A percentile compares a stretch with the other conserved stretches of the same genome.
Evolutionary conservation across 1,284 basidiomycete genomes (phyloP).

Genomic region (Leccinum insigne): DNA sequence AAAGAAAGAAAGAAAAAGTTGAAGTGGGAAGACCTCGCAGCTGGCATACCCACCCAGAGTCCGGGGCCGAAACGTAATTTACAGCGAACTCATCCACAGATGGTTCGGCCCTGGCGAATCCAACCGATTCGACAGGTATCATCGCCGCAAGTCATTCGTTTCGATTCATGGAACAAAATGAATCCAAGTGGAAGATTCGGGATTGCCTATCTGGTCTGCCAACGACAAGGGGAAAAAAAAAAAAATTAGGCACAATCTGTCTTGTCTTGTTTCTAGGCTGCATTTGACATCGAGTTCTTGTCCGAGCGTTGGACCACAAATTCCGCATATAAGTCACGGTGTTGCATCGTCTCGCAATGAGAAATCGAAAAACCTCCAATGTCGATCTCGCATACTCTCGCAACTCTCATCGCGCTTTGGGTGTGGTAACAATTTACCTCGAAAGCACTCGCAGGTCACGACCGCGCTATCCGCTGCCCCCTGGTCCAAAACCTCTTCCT

Average conservation of each 20-base stretch:
- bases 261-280: conserved; percentile 12
- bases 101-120: neutral
- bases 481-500: conserved; percentile 34
- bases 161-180: conserved; percentile 2
- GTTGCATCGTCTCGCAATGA: conserved; percentile 2
- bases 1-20: too few relatives aligned
- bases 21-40: too few relatives aligned
- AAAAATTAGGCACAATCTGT: neutral
- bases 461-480: conserved; percentile 24
- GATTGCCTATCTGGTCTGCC: conserved; percentile 1
- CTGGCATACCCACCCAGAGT: neutral
- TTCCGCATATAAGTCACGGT: conserved; percentile 20
- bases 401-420: conserved; percentile 26
- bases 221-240: conserved; percentile 14
- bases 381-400: conserved; percentile 16
- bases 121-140: neutral
- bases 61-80: neutral
- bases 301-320: conserved; percentile 13
- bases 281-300: conserved; percentile 12
- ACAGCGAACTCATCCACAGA: neutral
- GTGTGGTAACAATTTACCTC: conserved; percentile 22
- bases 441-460: conserved; percentile 14
- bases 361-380: conserved; percentile 11
- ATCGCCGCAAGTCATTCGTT: neutral
- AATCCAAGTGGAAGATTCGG: conserved; percentile 2